Conservation (phyloP, 1,139 yeast species). For the Tardiomyces depauwii region DNA sequence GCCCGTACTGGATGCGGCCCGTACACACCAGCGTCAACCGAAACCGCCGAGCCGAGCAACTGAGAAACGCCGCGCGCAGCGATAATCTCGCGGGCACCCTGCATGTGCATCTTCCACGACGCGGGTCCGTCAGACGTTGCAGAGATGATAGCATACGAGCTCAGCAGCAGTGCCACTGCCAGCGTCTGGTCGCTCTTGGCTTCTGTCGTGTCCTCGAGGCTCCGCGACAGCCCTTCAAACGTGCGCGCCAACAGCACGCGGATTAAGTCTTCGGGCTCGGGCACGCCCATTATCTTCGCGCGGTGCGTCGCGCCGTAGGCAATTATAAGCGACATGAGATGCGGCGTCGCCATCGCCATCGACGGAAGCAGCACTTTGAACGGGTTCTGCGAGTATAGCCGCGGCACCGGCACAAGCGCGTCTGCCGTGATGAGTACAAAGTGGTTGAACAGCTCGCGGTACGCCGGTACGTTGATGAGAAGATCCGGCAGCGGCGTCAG, state of each 20-base stretch:
- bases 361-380: conserved; percentile 53
- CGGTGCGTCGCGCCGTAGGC: conserved; percentile 52
- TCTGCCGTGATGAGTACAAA: conserved; percentile 51
- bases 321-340: conserved; percentile 44
- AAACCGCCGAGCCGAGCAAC: neutral
- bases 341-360: conserved; percentile 54
- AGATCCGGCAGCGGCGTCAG: conserved; percentile 48
- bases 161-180: conserved; percentile 49
- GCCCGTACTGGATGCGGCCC: neutral
- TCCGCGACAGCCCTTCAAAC: conserved; percentile 42
- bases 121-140: conserved; percentile 17
- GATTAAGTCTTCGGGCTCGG: conserved; percentile 34
- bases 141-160: conserved; percentile 47
- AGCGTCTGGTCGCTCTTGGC: conserved; percentile 56
- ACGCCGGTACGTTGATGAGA: conserved; percentile 45
- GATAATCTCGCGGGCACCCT: conserved; percentile 61
- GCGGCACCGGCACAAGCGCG: conserved; percentile 57
- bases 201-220: conserved; percentile 41
- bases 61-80: conserved; percentile 42
- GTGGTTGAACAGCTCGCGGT: conserved; percentile 44
- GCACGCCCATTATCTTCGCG: conserved; percentile 24
- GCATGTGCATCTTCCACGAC: conserved; percentile 52
- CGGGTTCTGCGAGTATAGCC: conserved; percentile 46
- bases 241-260: conserved; percentile 45
- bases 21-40: neutral